Percentiles rank a stretch among this genome's conserved stretches.
These are phyloP conservation scores for Tilletia horrida DNA, from an alignment of 1,284 basidiomycete genomes.

Conservation along the genomic window DNA sequence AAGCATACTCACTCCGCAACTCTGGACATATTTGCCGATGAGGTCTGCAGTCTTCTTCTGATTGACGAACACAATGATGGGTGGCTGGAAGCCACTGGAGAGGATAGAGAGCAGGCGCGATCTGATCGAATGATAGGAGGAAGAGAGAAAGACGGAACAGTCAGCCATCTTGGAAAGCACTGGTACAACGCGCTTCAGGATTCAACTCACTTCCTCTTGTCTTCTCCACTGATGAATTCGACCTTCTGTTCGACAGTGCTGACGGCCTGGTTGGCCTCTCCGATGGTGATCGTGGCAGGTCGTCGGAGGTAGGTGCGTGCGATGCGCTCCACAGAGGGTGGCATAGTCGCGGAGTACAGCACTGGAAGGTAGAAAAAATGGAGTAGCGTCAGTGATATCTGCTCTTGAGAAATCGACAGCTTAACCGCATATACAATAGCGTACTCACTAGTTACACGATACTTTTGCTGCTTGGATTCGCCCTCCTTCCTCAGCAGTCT, in stretches of 20 bases:
- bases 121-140: constrained; percentile 56
- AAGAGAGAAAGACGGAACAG: not conserved
- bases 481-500: constrained; percentile 41
- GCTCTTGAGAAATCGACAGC: not conserved
- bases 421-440: not conserved
- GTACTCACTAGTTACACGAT: constrained; percentile 38
- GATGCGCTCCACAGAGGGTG: constrained; percentile 86
- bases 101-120: constrained; percentile 82
- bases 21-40: constrained; percentile 84
- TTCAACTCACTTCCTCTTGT: constrained; percentile 80
- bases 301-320: constrained; percentile 87
- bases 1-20: constrained; percentile 61
- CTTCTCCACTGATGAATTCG: constrained; percentile 86
- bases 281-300: constrained; percentile 93
- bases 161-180: not conserved
- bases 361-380: constrained; percentile 56
- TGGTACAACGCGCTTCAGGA: not conserved
- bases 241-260: constrained; percentile 96
- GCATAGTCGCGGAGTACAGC: constrained; percentile 99
- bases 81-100: constrained; percentile 75
- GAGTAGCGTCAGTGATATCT: not conserved
- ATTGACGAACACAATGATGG: constrained; percentile 98
- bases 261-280: constrained; percentile 93
- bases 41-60: constrained; percentile 98
- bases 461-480: constrained; percentile 28